Conservation (phyloP, 2,329 filamentous ascomycete genomes). For the Pseudogymnoascus sp. region DNA sequence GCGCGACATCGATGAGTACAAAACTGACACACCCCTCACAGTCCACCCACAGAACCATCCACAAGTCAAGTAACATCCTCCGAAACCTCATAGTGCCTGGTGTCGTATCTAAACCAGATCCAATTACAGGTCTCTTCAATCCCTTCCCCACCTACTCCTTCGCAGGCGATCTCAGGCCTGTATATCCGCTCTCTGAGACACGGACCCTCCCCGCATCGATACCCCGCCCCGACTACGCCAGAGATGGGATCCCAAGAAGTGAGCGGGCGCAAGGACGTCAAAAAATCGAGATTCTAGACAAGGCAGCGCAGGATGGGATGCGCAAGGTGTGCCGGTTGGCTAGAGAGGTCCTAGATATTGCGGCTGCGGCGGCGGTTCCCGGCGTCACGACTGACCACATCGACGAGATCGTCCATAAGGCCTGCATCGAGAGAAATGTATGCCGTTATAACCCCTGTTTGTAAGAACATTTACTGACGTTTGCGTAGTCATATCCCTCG, state of each 20-base stretch:
- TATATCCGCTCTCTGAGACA: constrained; percentile 71
- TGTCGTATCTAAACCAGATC: constrained; percentile 82
- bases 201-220: constrained; percentile 73
- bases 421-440: constrained; percentile 86
- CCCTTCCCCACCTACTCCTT: constrained; percentile 84
- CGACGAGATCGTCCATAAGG: constrained; percentile 90
- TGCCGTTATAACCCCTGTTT: constrained; percentile 28
- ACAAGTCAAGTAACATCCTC: constrained; percentile 72
- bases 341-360: constrained; percentile 87
- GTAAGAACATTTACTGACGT: constrained; percentile 15
- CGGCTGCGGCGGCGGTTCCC: constrained; percentile 73
- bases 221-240: constrained; percentile 76
- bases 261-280: constrained; percentile 57
- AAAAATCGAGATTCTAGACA: constrained; percentile 75
- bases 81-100: constrained; percentile 67
- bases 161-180: constrained; percentile 72
- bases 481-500: constrained; percentile 74
- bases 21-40: constrained; percentile 31
- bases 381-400: constrained; percentile 94
- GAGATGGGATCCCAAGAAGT: constrained; percentile 65
- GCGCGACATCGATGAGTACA: neutral
- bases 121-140: constrained; percentile 84
- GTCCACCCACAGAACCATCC: constrained; percentile 72
- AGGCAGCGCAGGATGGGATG: constrained; percentile 75
- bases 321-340: constrained; percentile 81